phyloP scores from a whole-genome alignment of 2,329 filamentous ascomycete species.

The Periconia digitata region DNA sequence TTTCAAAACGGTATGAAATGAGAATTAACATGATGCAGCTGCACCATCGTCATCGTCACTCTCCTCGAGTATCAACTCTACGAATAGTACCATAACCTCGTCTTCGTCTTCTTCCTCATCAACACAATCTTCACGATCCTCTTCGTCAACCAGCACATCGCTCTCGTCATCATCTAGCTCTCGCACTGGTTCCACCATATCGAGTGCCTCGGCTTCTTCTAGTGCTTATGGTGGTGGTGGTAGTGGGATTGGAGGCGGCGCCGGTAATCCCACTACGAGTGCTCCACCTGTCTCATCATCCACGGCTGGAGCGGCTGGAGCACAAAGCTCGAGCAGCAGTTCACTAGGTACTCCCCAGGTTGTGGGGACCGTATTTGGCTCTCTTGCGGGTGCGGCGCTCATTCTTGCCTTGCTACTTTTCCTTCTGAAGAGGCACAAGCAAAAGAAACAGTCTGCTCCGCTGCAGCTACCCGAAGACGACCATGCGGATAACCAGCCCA shows the following conservation, averaged over 20 bases:
- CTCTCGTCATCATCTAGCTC: slow-evolving; percentile 7
- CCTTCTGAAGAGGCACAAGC: slow-evolving; percentile 56
- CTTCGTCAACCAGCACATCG: slow-evolving; percentile 13
- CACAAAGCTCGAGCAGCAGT: slow-evolving; percentile 12
- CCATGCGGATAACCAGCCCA: slow-evolving; percentile 35
- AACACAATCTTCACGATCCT: slow-evolving; percentile 13
- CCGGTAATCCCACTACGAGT: slow-evolving; percentile 15
- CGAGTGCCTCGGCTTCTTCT: slow-evolving; percentile 10
- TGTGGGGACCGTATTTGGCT: slow-evolving; percentile 65
- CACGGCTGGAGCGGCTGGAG: slow-evolving; percentile 11
- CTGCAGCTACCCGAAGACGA: slow-evolving; percentile 35
- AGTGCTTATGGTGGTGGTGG: slow-evolving; percentile 6
- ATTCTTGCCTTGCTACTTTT: slow-evolving; percentile 55
- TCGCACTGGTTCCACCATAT: slow-evolving; percentile 9
- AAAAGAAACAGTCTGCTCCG: slow-evolving; percentile 28
- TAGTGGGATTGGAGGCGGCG: slow-evolving; percentile 16
- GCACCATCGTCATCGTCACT: slow-evolving; percentile 5
- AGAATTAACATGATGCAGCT: slow-evolving; percentile 4
- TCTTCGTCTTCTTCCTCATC: slow-evolving; percentile 11
- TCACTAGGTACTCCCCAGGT: slow-evolving; percentile 54
- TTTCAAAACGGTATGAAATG: not conserved
- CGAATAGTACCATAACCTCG: slow-evolving; percentile 8
- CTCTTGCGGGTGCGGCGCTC: slow-evolving; percentile 59
- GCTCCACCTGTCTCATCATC: slow-evolving; percentile 9
- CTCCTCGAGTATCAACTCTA: slow-evolving; percentile 12